Percentiles rank a stretch among this genome's conserved stretches.
Conservation (phyloP, 257 asterid genomes). For the Nyctanthes arbortristis region DNA sequence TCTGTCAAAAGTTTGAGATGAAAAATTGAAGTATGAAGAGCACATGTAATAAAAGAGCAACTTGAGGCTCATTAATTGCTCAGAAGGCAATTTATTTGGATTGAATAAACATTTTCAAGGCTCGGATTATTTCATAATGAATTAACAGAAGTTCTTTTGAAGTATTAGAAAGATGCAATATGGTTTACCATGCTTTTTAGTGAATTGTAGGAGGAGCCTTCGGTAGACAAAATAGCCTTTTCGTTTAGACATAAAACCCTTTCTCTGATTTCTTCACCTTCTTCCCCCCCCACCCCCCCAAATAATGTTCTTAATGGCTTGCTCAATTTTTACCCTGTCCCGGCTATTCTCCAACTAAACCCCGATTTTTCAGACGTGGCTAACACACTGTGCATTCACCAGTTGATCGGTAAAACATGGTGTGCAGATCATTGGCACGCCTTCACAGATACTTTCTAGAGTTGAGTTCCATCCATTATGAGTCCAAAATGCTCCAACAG, state of each 20-base stretch:
- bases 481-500: constrained; percentile 42
- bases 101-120: neutral
- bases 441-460: constrained; percentile 38
- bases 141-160: neutral
- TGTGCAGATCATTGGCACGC: constrained; percentile 53
- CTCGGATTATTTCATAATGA: neutral
- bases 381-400: constrained; percentile 46
- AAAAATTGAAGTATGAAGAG: neutral
- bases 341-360: constrained; percentile 36
- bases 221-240: constrained; percentile 28
- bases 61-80: neutral
- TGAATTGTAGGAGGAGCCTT: constrained; percentile 43
- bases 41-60: neutral
- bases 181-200: constrained; percentile 27
- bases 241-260: constrained; percentile 32
- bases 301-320: constrained; percentile 26
- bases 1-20: neutral
- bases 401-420: constrained; percentile 45
- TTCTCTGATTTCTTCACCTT: constrained; percentile 40
- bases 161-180: constrained; percentile 29
- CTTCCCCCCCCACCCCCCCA: constrained; percentile 35
- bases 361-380: constrained; percentile 47
- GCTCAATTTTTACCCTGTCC: constrained; percentile 30
- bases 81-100: neutral
- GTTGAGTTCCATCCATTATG: constrained; percentile 53